These are phyloP conservation scores for Lasiodiplodia hormozganensis DNA, from an alignment of 2,329 filamentous ascomycete species.

Conservation along the genomic window DNA sequence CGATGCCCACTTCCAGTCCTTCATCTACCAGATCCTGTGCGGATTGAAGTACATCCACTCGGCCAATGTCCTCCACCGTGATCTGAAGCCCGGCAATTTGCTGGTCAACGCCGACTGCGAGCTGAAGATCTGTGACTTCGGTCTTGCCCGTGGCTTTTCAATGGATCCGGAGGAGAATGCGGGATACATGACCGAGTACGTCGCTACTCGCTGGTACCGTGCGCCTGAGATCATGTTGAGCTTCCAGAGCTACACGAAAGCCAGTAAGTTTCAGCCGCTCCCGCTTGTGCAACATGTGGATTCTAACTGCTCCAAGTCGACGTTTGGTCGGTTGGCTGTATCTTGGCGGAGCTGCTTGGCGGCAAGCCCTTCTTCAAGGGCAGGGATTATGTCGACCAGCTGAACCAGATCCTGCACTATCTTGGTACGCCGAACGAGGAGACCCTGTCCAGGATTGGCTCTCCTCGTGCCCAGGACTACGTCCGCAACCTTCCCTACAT, in stretches of 20 bases:
- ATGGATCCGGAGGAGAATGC: constrained; percentile 98
- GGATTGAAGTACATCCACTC: constrained; percentile 99
- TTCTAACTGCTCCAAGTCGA: constrained; percentile 69
- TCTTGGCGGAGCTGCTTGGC: constrained; percentile 92
- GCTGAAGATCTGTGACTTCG: constrained; percentile 99
- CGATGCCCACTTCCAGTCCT: constrained; percentile 98
- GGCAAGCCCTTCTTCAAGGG: constrained; percentile 99
- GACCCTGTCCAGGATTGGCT: constrained; percentile 91
- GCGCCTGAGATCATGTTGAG: constrained; percentile 99
- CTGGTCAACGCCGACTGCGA: constrained; percentile 99
- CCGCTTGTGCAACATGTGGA: constrained; percentile 21
- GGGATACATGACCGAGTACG: constrained; percentile 99
- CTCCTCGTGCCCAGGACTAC: constrained; percentile 95
- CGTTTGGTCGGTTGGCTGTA: constrained; percentile 98
- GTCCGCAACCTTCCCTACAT: constrained; percentile 95
- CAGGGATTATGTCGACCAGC: constrained; percentile 97
- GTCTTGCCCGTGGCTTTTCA: constrained; percentile 93
- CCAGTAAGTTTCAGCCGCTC: constrained; percentile 74
- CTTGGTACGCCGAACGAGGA: constrained; percentile 96
- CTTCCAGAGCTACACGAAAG: constrained; percentile 99
- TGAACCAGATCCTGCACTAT: constrained; percentile 99
- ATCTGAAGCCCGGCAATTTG: constrained; percentile 95
- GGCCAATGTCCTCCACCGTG: constrained; percentile 94
- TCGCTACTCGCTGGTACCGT: constrained; percentile 97
- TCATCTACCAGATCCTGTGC: constrained; percentile 99